phyloP scores from a whole-genome alignment of 2,329 filamentous ascomycete genomes.

The Verticillium albo-atrum region DNA sequence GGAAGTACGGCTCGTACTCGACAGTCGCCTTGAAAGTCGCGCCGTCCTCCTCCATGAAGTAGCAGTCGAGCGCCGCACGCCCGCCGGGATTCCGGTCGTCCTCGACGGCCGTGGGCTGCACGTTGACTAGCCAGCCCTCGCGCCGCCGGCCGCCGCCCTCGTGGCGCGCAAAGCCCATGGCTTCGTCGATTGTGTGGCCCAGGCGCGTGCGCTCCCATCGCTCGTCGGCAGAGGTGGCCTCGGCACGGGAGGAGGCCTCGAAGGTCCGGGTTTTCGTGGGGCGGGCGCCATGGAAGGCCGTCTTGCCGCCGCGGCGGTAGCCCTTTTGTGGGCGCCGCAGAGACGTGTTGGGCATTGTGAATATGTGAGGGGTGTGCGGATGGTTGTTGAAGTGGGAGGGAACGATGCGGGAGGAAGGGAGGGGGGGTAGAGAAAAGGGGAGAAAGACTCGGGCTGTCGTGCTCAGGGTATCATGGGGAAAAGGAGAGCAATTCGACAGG shows the following conservation, averaged over 20 bases:
- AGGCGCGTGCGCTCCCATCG: conserved; percentile 81
- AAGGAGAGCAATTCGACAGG: background rate
- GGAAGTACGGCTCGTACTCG: conserved; percentile 94
- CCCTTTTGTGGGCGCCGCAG: conserved; percentile 60
- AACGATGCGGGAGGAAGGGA: conserved; percentile 1
- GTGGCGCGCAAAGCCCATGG: conserved; percentile 89
- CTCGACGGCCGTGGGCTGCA: conserved; percentile 83
- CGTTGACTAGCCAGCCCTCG: conserved; percentile 91
- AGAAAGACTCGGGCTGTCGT: background rate
- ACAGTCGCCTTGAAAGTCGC: conserved; percentile 93
- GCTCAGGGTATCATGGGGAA: conserved; percentile 8
- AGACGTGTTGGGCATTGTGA: conserved; percentile 55
- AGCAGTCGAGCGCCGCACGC: conserved; percentile 88
- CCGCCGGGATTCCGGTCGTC: conserved; percentile 81
- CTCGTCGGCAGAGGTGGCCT: conserved; percentile 88
- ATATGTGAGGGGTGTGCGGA: conserved; percentile 7
- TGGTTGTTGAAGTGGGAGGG: conserved; percentile 1
- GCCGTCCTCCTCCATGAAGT: conserved; percentile 88
- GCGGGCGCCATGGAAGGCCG: conserved; percentile 64
- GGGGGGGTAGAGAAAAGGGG: conserved; percentile 1
- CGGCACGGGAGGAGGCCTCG: conserved; percentile 70
- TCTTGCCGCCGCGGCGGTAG: conserved; percentile 64
- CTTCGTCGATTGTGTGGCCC: conserved; percentile 87
- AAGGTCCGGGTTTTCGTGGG: conserved; percentile 64
- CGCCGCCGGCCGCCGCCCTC: conserved; percentile 80